A percentile compares a stretch with the other conserved stretches of the same genome.
These are phyloP conservation scores for Yamadazyma takamatsuzukensis DNA, from an alignment of 805 yeast genomes.

Conservation along the genomic window DNA sequence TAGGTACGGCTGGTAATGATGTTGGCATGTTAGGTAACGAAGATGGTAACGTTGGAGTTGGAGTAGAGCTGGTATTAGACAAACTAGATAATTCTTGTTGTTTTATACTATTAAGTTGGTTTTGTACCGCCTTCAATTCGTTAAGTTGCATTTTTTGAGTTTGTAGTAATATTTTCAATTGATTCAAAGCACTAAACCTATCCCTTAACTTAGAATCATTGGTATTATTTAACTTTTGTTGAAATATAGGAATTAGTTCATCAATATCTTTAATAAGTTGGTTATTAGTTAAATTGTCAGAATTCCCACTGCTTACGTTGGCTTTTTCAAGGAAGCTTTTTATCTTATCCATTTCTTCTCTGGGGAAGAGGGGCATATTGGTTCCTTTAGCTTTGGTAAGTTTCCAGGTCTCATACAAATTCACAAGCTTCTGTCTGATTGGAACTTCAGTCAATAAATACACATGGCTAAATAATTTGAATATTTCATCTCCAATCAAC, in stretches of 20 bases:
- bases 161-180: conserved; percentile 38
- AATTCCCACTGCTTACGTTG: conserved; percentile 18
- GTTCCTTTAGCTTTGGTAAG: conserved; percentile 53
- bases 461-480: conserved; percentile 66
- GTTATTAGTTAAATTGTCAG: conserved; percentile 17
- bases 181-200: conserved; percentile 42
- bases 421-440: conserved; percentile 64
- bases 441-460: conserved; percentile 76
- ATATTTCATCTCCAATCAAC: conserved; percentile 66
- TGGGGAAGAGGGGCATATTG: conserved; percentile 70
- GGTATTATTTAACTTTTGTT: conserved; percentile 33
- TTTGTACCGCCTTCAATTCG: conserved; percentile 36
- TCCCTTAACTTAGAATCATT: conserved; percentile 44
- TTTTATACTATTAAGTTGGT: conserved; percentile 34
- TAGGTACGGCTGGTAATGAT: conserved; percentile 4
- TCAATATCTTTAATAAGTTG: conserved; percentile 32
- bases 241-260: conserved; percentile 40
- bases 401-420: conserved; percentile 87
- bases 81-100: conserved; percentile 23
- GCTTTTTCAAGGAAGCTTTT: conserved; percentile 58
- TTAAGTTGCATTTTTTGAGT: conserved; percentile 28
- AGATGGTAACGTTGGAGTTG: conserved; percentile 9
- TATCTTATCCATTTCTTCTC: conserved; percentile 63
- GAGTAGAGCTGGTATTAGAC: conserved; percentile 1
- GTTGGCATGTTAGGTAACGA: conserved; percentile 6